Conservation (phyloP, 345 rosid species). For the Clausena lansium region DNA sequence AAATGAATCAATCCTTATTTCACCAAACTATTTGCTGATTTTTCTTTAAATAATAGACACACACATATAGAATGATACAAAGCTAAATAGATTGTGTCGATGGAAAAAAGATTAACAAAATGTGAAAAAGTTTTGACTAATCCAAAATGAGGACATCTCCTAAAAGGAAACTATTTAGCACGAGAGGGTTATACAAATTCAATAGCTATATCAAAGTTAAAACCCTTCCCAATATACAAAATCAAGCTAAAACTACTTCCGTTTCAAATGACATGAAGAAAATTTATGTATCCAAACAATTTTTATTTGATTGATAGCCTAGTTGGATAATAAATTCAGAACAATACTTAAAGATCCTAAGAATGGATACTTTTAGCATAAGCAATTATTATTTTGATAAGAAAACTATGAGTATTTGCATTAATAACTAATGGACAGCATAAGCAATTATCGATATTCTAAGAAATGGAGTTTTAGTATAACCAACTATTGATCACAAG, state of each 20-base stretch:
- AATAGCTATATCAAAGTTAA: background rate
- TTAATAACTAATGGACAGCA: background rate
- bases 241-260: background rate
- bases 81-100: background rate
- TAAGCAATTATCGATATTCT: background rate
- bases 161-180: background rate
- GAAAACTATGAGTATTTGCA: too few species aligned
- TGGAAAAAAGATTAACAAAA: background rate
- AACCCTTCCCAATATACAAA: background rate
- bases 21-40: background rate
- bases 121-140: background rate
- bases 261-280: background rate
- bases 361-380: background rate
- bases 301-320: background rate
- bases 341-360: background rate
- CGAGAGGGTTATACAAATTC: background rate
- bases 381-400: background rate
- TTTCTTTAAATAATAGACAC: background rate
- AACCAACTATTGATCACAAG: background rate
- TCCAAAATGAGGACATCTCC: background rate
- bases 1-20: background rate
- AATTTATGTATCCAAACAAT: too few species aligned
- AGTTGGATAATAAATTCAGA: background rate
- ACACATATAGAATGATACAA: background rate
- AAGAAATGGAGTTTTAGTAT: background rate